Evolutionary conservation across 352 stramenopile species (phyloP).

Genomic region (Phytophthora litchii): DNA sequence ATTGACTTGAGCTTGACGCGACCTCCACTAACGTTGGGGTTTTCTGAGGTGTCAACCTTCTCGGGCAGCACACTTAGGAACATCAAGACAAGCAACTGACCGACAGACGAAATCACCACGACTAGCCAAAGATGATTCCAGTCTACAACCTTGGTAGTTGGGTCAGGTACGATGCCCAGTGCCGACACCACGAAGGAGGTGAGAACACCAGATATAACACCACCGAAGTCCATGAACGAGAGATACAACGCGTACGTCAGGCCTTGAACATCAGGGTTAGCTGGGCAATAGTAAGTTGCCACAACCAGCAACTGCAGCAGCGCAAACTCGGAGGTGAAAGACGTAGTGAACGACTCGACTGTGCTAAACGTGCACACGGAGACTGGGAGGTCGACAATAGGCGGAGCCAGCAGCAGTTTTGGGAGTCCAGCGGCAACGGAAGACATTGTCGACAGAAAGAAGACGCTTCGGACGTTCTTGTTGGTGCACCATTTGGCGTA

Average conservation of each 20-base stretch:
- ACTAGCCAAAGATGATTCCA: constrained; percentile 69
- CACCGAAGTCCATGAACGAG: constrained; percentile 88
- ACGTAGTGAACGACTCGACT: constrained; percentile 74
- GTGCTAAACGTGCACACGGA: constrained; percentile 74
- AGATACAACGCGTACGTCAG: constrained; percentile 84
- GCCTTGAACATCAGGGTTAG: constrained; percentile 57
- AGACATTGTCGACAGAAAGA: constrained; percentile 75
- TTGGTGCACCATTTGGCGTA: constrained; percentile 75
- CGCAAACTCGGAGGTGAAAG: constrained; percentile 83
- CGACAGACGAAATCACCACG: constrained; percentile 57
- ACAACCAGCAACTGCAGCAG: constrained; percentile 82
- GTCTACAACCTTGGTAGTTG: constrained; percentile 56
- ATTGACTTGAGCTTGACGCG: constrained; percentile 21
- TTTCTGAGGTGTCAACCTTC: constrained; percentile 49
- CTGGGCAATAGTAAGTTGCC: constrained; percentile 81
- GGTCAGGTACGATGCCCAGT: constrained; percentile 66
- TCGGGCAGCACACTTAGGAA: constrained; percentile 77
- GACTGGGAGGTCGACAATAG: constrained; percentile 53
- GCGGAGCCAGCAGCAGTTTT: constrained; percentile 65
- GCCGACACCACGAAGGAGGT: constrained; percentile 57
- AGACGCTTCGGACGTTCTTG: constrained; percentile 71
- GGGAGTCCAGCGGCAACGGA: constrained; percentile 68
- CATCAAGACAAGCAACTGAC: constrained; percentile 69
- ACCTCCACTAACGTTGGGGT: constrained; percentile 1
- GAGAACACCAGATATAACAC: constrained; percentile 70